Evolutionary conservation across 2,329 filamentous ascomycete species (phyloP).

Genomic region (Chaetomiaceae sp.): DNA sequence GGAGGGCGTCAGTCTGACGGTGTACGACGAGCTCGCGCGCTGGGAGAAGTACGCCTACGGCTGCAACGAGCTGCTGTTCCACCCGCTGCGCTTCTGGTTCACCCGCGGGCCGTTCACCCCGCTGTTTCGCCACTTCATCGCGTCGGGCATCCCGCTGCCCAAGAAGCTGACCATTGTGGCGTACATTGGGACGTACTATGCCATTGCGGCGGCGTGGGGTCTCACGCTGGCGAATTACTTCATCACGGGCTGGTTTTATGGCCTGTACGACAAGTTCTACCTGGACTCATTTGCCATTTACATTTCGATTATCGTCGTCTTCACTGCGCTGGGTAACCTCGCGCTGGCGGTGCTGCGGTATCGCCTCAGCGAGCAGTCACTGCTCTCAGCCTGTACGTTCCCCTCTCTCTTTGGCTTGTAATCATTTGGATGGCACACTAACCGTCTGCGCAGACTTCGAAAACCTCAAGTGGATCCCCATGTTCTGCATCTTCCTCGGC

Average conservation of each 20-base stretch:
- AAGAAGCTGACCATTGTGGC: conserved; percentile 71
- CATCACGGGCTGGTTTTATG: conserved; percentile 68
- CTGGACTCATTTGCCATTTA: conserved; percentile 72
- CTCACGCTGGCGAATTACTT: conserved; percentile 71
- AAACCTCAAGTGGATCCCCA: conserved; percentile 67
- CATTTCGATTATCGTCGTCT: conserved; percentile 74
- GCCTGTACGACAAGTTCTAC: conserved; percentile 73
- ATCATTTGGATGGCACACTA: background rate
- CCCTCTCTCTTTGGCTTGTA: background rate
- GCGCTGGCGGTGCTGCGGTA: conserved; percentile 68
- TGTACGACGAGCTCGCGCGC: conserved; percentile 76
- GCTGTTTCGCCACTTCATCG: conserved; percentile 67
- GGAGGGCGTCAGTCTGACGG: conserved; percentile 75
- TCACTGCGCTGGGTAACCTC: conserved; percentile 68
- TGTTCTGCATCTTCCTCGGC: conserved; percentile 75
- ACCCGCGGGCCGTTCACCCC: conserved; percentile 70
- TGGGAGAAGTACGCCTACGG: conserved; percentile 88
- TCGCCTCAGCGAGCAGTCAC: conserved; percentile 54
- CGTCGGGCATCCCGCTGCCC: conserved; percentile 65
- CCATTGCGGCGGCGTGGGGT: conserved; percentile 68
- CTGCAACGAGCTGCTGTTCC: conserved; percentile 75
- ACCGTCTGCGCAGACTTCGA: conserved; percentile 39
- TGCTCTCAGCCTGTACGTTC: conserved; percentile 44
- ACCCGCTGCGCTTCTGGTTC: conserved; percentile 68
- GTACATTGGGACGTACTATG: conserved; percentile 76